A percentile compares a stretch with the other conserved stretches of the same genome.
These are phyloP conservation scores for Zygnema cylindricum DNA, from an alignment of 139 green algal genomes.

Conservation along the genomic window DNA sequence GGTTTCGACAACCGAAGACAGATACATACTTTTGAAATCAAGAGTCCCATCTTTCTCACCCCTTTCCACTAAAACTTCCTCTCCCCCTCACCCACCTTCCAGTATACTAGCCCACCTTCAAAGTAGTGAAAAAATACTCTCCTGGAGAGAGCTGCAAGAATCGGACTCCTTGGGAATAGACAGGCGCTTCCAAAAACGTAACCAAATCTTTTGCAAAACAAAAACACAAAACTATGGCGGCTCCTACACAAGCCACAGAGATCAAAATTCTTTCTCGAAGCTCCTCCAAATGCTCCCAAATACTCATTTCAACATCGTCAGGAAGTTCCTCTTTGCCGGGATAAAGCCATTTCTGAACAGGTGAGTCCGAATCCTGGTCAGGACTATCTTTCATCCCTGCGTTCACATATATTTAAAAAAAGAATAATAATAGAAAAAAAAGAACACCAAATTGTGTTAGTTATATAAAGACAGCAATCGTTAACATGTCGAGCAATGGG, in stretches of 20 bases:
- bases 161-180: slow-evolving; percentile 85
- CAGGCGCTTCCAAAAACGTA: slow-evolving; percentile 93
- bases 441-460: no score
- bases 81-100: not conserved
- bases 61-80: no score
- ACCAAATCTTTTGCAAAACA: slow-evolving; percentile 84
- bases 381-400: no score
- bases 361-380: slow-evolving; percentile 8
- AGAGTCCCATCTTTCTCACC: no score
- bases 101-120: slow-evolving; percentile 79
- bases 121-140: slow-evolving; percentile 98
- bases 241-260: slow-evolving; percentile 64
- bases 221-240: slow-evolving; percentile 88
- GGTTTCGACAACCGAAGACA: no score
- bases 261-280: slow-evolving; percentile 84
- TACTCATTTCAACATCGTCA: slow-evolving; percentile 88
- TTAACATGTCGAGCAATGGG: no score
- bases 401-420: no score
- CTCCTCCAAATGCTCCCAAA: slow-evolving; percentile 98
- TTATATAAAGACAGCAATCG: no score
- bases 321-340: slow-evolving; percentile 83
- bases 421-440: no score
- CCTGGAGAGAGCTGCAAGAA: slow-evolving; percentile 98
- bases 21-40: no score
- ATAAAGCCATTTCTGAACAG: slow-evolving; percentile 74